These are phyloP conservation scores for Corylus americana DNA, from an alignment of 306 rosid species.

Conservation along the genomic window DNA sequence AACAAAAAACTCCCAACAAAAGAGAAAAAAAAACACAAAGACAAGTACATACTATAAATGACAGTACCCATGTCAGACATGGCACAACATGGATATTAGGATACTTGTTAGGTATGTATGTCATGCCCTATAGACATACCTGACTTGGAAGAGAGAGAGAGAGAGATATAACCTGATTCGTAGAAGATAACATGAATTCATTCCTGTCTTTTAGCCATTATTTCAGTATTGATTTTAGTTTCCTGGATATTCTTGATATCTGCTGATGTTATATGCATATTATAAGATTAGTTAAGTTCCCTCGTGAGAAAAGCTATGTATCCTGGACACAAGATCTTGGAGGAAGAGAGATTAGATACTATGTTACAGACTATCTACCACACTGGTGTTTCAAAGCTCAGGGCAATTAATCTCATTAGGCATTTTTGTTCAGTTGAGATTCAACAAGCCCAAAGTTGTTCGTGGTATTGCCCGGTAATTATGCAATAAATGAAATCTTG, in stretches of 20 bases:
- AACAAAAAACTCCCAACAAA: background rate
- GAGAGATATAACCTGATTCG: background rate
- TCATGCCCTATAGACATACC: background rate
- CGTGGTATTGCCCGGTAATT: slow-evolving; percentile 10
- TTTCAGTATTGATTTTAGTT: no score
- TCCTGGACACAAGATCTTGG: slow-evolving; percentile 9
- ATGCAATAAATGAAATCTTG: slow-evolving; percentile 19
- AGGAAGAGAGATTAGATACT: slow-evolving; percentile 1
- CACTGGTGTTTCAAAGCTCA: slow-evolving; percentile 17
- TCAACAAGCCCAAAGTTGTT: slow-evolving; percentile 20
- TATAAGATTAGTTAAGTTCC: background rate
- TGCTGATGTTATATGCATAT: background rate
- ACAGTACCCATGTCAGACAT: background rate
- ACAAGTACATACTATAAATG: background rate
- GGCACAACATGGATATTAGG: background rate
- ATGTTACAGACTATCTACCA: slow-evolving; percentile 5
- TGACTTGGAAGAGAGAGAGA: background rate
- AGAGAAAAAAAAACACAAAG: background rate
- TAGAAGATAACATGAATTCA: background rate
- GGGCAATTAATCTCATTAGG: slow-evolving; percentile 6
- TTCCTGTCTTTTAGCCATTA: no score
- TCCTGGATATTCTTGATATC: background rate
- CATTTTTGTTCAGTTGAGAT: slow-evolving; percentile 4
- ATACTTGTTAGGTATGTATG: background rate
- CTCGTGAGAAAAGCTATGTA: background rate